A percentile compares a stretch with the other conserved stretches of the same genome.
Conservation (phyloP, 176 grass and related monocot species). For the Oropetium thomaeum region DNA sequence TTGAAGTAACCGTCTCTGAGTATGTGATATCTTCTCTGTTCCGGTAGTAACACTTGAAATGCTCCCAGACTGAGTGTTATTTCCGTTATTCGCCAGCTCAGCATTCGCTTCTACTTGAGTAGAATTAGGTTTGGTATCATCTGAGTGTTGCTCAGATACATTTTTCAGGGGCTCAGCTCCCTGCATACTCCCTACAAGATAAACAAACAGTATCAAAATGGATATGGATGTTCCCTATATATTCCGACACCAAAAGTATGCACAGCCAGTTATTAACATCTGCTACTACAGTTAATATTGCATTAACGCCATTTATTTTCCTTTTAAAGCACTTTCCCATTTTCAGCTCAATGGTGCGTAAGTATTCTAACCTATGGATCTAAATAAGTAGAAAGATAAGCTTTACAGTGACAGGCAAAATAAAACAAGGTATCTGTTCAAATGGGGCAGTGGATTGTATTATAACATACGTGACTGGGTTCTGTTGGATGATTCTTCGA, state of each 20-base stretch:
- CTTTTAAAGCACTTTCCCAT: neutral
- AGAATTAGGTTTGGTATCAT: constrained; percentile 39
- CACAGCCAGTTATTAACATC: neutral
- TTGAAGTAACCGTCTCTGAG: constrained; percentile 81
- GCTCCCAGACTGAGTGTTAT: constrained; percentile 23
- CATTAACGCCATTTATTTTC: neutral
- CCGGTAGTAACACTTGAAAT: constrained; percentile 28
- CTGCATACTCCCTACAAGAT: constrained; percentile 38
- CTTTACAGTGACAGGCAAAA: constrained; percentile 6
- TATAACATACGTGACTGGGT: constrained; percentile 2
- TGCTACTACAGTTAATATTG: constrained; percentile 2
- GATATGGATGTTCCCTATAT: constrained; percentile 12
- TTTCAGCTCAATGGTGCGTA: neutral
- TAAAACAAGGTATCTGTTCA: constrained; percentile 28
- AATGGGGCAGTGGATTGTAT: constrained; percentile 9
- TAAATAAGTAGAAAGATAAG: neutral
- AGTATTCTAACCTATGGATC: neutral
- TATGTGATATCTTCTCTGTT: constrained; percentile 45
- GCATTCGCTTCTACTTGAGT: constrained; percentile 36
- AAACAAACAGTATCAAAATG: constrained; percentile 31
- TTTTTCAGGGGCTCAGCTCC: constrained; percentile 26
- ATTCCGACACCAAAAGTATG: neutral
- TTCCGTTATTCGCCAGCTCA: constrained; percentile 28
- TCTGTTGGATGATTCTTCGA: constrained; percentile 28
- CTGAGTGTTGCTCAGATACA: constrained; percentile 30